A percentile compares a stretch with the other conserved stretches of the same genome.
phyloP scores from a whole-genome alignment of 1,284 basidiomycete genomes.

The Apiotrichum laibachii region DNA sequence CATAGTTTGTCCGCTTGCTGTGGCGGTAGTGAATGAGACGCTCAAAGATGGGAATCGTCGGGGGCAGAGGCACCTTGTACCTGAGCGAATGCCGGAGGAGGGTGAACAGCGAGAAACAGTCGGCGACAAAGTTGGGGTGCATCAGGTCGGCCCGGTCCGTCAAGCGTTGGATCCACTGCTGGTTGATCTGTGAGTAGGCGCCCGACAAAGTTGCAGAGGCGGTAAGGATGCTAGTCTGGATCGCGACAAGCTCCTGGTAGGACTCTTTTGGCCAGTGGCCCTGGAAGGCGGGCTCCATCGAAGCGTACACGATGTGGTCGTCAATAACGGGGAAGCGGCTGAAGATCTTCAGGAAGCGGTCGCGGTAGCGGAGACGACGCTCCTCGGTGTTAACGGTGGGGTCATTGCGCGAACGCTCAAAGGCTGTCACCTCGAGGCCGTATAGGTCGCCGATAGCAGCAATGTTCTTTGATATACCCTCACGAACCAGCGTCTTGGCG shows the following conservation, averaged over 20 bases:
- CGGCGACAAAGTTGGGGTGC: constrained; percentile 48
- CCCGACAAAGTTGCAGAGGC: constrained; percentile 36
- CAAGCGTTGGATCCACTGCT: constrained; percentile 32
- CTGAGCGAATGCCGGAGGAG: constrained; percentile 41
- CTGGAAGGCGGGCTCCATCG: constrained; percentile 38
- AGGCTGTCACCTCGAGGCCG: constrained; percentile 36
- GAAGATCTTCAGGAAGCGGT: constrained; percentile 34
- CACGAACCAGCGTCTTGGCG: constrained; percentile 40
- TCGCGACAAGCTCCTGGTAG: constrained; percentile 35
- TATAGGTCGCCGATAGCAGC: constrained; percentile 43
- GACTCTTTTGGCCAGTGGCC: constrained; percentile 48
- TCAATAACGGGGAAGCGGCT: constrained; percentile 25
- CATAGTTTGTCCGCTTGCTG: not conserved
- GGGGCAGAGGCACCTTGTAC: constrained; percentile 38
- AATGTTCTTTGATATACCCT: constrained; percentile 40
- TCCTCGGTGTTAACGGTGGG: constrained; percentile 6
- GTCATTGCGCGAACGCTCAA: constrained; percentile 32
- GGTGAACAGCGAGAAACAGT: constrained; percentile 42
- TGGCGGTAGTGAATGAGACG: constrained; percentile 35
- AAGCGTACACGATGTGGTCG: constrained; percentile 33
- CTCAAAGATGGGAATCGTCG: constrained; percentile 47
- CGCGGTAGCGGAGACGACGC: constrained; percentile 26
- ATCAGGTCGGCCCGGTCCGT: constrained; percentile 28
- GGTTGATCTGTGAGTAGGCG: constrained; percentile 37
- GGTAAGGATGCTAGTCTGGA: constrained; percentile 33